Base-by-base conservation (phyloP, 2,329 filamentous ascomycete species). In the Zymoseptoria passerinii region DNA sequence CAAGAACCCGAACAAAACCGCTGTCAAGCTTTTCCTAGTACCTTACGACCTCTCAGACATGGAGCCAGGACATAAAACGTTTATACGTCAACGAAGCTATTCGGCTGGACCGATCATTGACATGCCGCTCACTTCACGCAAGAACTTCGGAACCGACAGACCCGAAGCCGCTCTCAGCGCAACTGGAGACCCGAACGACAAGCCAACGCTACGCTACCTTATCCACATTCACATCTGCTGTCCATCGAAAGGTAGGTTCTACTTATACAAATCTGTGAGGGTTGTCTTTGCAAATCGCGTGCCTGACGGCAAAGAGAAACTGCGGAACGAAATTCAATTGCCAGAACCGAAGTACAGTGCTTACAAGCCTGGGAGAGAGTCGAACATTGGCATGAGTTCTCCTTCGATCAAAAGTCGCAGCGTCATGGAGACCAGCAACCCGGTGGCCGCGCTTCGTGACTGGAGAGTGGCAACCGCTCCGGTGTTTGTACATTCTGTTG, bases 1-100 rank as follows among this genome's bases (percentile, higher is more conserved):
- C 72, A 97, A 97, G 72, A 99, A 97, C 68, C 92, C 92, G 16
- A 96, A 97, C 76, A 97, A 97, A 71, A 97, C 94, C 3, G 94
- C 94, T 1, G 92, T 97, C 56, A 97, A 99, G 73, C 79, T 99
- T 0, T 97, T 97, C 66, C 80, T 97, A 23, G 84, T 99, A 2
- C 94, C 92, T 0, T 99, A 97, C 67, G 91, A 97, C 70, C 78
- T 99, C 1, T 81, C 84, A 0, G 92, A 90, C 54, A 99, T 99
- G 92, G 88, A 94, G 61, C 83, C 90, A 0, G 91, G 91, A 0
- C 95, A 90, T 16, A 97, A 97, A 74, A 99, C 94, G 0, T 97
- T 97, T 67, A 88, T 99, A 61, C 85, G 94, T 28, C 94, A 99
- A 74, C 87, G 94, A 60, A 94, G 89, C 72, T 97, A 96, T 73